Evolutionary conservation across 192 early-diverging fungal species (phyloP).

Genomic region (Linnemannia schmuckeri): DNA sequence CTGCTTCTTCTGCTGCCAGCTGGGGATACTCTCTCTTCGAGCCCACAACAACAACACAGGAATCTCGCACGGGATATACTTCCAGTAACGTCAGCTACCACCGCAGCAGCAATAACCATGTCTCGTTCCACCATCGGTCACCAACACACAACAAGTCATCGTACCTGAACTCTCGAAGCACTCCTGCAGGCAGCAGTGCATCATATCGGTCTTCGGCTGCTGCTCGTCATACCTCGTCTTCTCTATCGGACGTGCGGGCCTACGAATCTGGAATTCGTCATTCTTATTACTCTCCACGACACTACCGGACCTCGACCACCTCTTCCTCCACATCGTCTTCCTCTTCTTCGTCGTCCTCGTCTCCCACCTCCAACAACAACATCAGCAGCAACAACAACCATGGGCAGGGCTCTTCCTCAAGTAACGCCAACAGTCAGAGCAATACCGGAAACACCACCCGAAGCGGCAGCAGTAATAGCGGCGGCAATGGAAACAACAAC

Average conservation of each 20-base stretch:
- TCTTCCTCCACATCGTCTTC: neutral
- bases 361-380: neutral
- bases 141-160: neutral
- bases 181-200: neutral
- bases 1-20: slow-evolving; percentile 9
- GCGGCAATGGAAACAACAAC: slow-evolving; percentile 5
- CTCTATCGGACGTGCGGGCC: slow-evolving; percentile 1
- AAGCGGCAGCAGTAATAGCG: neutral
- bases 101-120: neutral
- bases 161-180: neutral
- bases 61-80: neutral
- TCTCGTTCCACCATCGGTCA: neutral
- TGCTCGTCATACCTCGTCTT: slow-evolving; percentile 5
- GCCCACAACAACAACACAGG: neutral
- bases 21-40: slow-evolving; percentile 41
- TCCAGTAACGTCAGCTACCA: neutral
- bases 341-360: neutral
- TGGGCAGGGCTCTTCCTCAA: neutral
- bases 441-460: neutral
- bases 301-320: slow-evolving; percentile 1
- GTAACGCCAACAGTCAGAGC: slow-evolving; percentile 1
- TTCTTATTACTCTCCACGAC: slow-evolving; percentile 1
- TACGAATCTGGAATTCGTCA: slow-evolving; percentile 16
- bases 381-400: neutral
- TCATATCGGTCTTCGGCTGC: neutral